Percentiles rank a stretch among this genome's conserved stretches.
These are phyloP conservation scores for Phoenix dactylifera DNA, from an alignment of 176 grass and related monocot species.

Conservation along the genomic window DNA sequence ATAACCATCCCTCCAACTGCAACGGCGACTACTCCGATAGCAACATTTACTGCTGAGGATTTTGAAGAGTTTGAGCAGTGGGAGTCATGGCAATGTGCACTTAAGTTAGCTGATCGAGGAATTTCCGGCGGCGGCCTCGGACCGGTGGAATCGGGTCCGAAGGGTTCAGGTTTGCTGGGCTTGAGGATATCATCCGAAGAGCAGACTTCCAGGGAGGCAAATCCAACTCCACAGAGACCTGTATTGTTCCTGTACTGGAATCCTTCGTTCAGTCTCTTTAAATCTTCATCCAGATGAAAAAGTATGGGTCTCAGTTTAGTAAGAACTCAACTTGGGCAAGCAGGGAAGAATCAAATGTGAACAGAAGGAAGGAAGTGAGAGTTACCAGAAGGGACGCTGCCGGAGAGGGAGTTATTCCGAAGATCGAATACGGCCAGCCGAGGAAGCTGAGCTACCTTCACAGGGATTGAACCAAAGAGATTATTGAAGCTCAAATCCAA, in stretches of 20 bases:
- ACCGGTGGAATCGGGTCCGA: slow-evolving; percentile 8
- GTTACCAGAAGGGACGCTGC: slow-evolving; percentile 70
- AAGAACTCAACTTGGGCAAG: slow-evolving; percentile 1
- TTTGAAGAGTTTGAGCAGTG: slow-evolving; percentile 25
- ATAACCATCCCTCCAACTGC: slow-evolving; percentile 21
- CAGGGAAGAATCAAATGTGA: background rate
- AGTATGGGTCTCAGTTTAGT: background rate
- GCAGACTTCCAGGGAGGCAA: slow-evolving; percentile 43
- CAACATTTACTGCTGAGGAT: slow-evolving; percentile 29
- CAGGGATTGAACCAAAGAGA: slow-evolving; percentile 72
- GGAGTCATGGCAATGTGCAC: slow-evolving; percentile 13
- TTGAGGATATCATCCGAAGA: slow-evolving; percentile 21
- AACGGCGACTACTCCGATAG: slow-evolving; percentile 34
- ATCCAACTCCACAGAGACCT: slow-evolving; percentile 58
- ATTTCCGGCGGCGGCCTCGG: slow-evolving; percentile 39
- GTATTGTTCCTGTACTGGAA: slow-evolving; percentile 64
- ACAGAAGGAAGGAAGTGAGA: background rate
- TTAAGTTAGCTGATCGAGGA: slow-evolving; percentile 27
- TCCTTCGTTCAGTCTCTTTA: slow-evolving; percentile 36
- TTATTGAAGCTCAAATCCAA: slow-evolving; percentile 75
- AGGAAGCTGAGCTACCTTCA: slow-evolving; percentile 46
- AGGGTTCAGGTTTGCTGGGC: slow-evolving; percentile 66
- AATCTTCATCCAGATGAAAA: slow-evolving; percentile 32
- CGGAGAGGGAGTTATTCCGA: slow-evolving; percentile 62
- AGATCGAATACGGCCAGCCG: slow-evolving; percentile 42